Evolutionary conservation across 2,329 filamentous ascomycete genomes (phyloP).

Genomic region (Domatiomyces globalis): DNA sequence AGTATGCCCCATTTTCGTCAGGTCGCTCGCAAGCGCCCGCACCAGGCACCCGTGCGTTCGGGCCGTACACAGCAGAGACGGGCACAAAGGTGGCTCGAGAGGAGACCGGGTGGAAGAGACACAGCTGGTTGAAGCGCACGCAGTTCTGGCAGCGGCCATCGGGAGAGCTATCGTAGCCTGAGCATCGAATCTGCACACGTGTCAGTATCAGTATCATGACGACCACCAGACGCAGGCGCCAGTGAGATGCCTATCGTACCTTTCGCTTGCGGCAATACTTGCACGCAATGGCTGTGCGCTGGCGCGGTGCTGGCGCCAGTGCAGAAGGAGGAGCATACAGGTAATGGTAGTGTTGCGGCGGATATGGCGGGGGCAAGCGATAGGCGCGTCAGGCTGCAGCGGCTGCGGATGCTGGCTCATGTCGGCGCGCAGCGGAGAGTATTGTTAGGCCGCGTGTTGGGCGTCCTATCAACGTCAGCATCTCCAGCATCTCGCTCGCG

Average conservation of each 20-base stretch:
- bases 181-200: constrained; percentile 54
- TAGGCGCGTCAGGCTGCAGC: constrained; percentile 26
- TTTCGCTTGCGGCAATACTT: constrained; percentile 39
- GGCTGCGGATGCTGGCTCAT: constrained; percentile 27
- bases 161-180: constrained; percentile 56
- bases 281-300: constrained; percentile 39
- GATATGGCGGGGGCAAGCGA: constrained; percentile 30
- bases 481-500: neutral
- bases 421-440: constrained; percentile 25
- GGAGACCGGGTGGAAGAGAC: constrained; percentile 62
- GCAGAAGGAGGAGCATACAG: constrained; percentile 24
- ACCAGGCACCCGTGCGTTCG: constrained; percentile 23
- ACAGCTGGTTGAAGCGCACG: constrained; percentile 59
- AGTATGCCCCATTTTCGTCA: constrained; percentile 20
- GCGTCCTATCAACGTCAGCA: constrained; percentile 12
- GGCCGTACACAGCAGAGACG: constrained; percentile 49
- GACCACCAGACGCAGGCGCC: too few relatives aligned
- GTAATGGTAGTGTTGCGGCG: constrained; percentile 28
- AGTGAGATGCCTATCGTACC: constrained; percentile 23
- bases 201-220: constrained; percentile 4
- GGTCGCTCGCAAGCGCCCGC: constrained; percentile 19
- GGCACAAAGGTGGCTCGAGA: constrained; percentile 62
- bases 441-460: constrained; percentile 21
- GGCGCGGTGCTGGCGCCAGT: constrained; percentile 35
- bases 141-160: constrained; percentile 62